Percentiles rank a stretch among this genome's conserved stretches.
Conservation (phyloP, 768 basidiomycete genomes). For the Psilocybe sp. region DNA sequence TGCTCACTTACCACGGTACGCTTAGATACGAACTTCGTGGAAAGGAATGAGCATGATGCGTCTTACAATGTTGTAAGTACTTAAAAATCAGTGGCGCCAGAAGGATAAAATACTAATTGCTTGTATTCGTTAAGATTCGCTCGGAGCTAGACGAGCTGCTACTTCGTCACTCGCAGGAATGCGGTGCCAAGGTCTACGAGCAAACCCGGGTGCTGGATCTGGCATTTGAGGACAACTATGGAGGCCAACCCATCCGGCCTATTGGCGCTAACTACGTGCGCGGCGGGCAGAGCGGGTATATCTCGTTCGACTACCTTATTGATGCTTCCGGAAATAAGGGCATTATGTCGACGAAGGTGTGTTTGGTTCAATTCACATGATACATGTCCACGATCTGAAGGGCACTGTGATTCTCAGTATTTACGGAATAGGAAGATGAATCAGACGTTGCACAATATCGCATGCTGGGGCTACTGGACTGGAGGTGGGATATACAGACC, state of each 20-base stretch:
- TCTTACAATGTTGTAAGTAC: conserved; percentile 37
- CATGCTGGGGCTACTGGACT: conserved; percentile 4
- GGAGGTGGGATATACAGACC: conserved; percentile 4
- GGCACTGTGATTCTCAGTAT: conserved; percentile 11
- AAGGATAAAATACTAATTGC: no score
- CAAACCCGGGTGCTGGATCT: conserved; percentile 27
- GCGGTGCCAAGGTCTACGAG: conserved; percentile 30
- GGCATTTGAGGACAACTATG: conserved; percentile 18
- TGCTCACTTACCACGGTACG: background rate
- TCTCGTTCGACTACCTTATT: conserved; percentile 31
- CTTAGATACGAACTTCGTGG: conserved; percentile 37
- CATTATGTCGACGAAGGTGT: conserved; percentile 32
- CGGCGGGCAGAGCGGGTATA: conserved; percentile 21
- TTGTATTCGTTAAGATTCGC: conserved; percentile 21
- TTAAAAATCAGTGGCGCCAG: background rate
- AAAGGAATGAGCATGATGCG: conserved; percentile 21
- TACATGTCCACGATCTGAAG: background rate
- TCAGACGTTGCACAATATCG: conserved; percentile 13
- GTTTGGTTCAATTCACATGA: background rate
- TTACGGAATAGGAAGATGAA: conserved; percentile 32
- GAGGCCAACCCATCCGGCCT: conserved; percentile 14
- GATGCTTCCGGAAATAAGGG: conserved; percentile 34
- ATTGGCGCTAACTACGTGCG: conserved; percentile 23
- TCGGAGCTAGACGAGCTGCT: conserved; percentile 36
- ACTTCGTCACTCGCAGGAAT: conserved; percentile 28